Percentiles rank a stretch among this genome's conserved stretches.
phyloP scores from a whole-genome alignment of 2,329 filamentous ascomycete genomes.

The Fusarium tupiense region DNA sequence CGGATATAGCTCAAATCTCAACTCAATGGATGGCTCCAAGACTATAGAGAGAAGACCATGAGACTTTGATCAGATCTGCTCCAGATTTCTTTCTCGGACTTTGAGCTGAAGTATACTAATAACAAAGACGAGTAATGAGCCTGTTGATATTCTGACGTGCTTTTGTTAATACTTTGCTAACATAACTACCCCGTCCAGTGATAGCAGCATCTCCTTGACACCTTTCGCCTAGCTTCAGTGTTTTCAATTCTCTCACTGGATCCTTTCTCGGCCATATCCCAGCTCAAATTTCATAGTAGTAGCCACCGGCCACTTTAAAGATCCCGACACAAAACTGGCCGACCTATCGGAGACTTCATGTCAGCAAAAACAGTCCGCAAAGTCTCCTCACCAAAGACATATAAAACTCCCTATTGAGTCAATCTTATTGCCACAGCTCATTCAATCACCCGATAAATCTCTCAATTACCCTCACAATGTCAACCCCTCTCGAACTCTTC shows the following conservation, averaged over 20 bases:
- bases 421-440: not conserved
- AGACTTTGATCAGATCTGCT: fast-evolving
- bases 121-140: fast-evolving
- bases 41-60: not conserved
- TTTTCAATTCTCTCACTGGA: too few relatives aligned
- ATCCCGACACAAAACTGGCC: not conserved
- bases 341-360: not conserved
- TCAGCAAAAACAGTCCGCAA: not conserved
- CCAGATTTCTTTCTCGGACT: fast-evolving
- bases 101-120: fast-evolving
- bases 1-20: fast-evolving
- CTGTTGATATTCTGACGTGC: too few relatives aligned
- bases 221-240: fast-evolving
- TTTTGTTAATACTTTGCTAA: too few relatives aligned
- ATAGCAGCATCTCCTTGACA: too few relatives aligned
- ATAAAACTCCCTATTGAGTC: not conserved
- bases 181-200: too few relatives aligned
- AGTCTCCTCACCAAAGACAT: not conserved
- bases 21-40: fast-evolving
- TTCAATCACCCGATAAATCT: fast-evolving
- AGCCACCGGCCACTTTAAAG: not conserved
- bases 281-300: not conserved
- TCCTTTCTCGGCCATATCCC: fast-evolving
- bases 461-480: not conserved
- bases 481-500: constrained; percentile 20